Evolutionary conservation across 805 yeast genomes (phyloP), one percentile per base, ranked within the genome.

Genomic region (Saturnispora sanitii): DNA sequence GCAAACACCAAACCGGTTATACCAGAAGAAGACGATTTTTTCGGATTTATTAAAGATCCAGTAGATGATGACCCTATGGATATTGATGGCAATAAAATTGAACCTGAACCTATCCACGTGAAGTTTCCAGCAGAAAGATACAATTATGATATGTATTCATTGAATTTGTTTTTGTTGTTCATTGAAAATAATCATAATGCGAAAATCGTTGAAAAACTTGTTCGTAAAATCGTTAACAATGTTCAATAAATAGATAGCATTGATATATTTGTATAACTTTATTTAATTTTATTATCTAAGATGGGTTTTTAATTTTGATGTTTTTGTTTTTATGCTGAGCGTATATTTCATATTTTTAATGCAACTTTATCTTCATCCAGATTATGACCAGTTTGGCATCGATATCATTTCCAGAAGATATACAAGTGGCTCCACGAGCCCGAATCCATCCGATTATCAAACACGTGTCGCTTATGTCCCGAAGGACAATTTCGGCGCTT

Each of bases 401-500:
- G 3, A 52, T 60, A 5, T 49, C 65, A 8, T 61, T 62, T 29
- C 67, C 67, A 0, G 67, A 62, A 41, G 53, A 56, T 29, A 16
- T 49, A 3, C 37, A 54, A 4, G 39, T 35, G 2, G 31, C 38
- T 3, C 19, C 41, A 4, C 22, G 40, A 8, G 36, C 23, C 21
- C 33, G 30, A 18, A 43, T 42, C 18, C 51, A 46, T 20, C 49
- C 56, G 22, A 55, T 65, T 3, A 33, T 62, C 22, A 42, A 54
- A 11, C 60, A 47, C 43, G 41, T 62, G 22, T 45, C 54, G 12
- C 47, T 49, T 17, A 46, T 67, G 5, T 52, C 68, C 0, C 57
- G 65, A 41, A 49, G 52, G 13, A 63, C 71, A 4, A 68, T 69
- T 0, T 52, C 59, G 20, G 47, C 54, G 0, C 38, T 66, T 6